phyloP scores from a whole-genome alignment of 2,329 filamentous ascomycete genomes.

The Fusarium bulbicola region DNA sequence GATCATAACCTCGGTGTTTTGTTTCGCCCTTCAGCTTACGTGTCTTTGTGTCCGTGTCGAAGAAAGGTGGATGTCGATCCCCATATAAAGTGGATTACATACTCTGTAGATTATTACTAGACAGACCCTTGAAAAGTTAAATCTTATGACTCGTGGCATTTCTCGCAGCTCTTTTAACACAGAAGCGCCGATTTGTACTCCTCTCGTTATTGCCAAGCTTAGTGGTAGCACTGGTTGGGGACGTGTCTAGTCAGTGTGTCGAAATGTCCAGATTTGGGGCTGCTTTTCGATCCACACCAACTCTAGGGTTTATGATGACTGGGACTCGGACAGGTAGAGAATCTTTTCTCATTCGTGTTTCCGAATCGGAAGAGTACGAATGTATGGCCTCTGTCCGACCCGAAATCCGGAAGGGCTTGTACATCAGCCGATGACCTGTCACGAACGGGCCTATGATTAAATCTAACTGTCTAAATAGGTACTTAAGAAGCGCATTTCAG shows the following conservation, averaged over 20 bases:
- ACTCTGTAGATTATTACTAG: too few relatives aligned
- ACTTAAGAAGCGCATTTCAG: too few relatives aligned
- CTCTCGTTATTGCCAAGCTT: neutral
- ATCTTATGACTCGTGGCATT: neutral
- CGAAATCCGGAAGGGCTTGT: neutral
- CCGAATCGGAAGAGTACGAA: neutral
- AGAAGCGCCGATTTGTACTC: neutral
- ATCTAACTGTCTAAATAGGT: fast-evolving
- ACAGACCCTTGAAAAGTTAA: neutral
- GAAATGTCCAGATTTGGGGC: fast-evolving
- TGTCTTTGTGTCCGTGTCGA: neutral
- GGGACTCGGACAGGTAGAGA: neutral
- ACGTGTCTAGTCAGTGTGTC: neutral
- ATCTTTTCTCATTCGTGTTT: fast-evolving
- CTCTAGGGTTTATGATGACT: fast-evolving
- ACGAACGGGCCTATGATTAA: fast-evolving
- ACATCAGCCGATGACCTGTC: fast-evolving
- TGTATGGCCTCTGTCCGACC: neutral
- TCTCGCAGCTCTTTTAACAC: fast-evolving
- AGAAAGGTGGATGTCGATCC: neutral
- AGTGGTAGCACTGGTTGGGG: neutral
- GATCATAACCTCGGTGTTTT: neutral
- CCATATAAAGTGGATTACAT: neutral
- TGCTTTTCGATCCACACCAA: neutral
- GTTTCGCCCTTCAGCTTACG: neutral